Conservation (phyloP, 2,329 filamentous ascomycete genomes). For the Thelonectria rubi region DNA sequence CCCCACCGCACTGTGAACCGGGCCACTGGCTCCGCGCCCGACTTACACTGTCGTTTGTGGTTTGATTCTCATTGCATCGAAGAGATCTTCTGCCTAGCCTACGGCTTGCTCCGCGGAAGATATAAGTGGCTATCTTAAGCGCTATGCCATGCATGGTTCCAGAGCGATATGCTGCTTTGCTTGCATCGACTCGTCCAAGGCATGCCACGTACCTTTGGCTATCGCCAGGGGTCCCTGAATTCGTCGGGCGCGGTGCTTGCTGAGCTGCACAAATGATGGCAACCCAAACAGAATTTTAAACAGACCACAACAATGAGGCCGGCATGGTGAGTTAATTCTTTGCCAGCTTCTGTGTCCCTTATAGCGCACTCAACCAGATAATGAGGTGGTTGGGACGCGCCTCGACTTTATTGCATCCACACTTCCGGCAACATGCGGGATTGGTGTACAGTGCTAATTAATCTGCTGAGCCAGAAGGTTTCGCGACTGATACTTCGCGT, state of each 20-base stretch:
- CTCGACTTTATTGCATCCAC: background rate
- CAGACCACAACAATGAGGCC: slow-evolving; percentile 12
- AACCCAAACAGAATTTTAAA: slow-evolving; percentile 21
- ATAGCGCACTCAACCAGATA: background rate
- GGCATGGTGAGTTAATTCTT: slow-evolving; percentile 11
- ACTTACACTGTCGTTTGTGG: slow-evolving; percentile 13
- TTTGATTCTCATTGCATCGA: slow-evolving; percentile 10
- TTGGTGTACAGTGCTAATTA: background rate
- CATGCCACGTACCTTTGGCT: slow-evolving; percentile 27
- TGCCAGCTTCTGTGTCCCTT: background rate
- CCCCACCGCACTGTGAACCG: slow-evolving; percentile 2
- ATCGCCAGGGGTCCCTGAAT: slow-evolving; percentile 34
- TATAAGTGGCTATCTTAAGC: slow-evolving; percentile 24
- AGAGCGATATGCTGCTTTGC: slow-evolving; percentile 16
- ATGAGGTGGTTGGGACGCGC: slow-evolving; percentile 8
- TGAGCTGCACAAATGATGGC: slow-evolving; percentile 28
- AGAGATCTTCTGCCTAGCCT: slow-evolving; percentile 5
- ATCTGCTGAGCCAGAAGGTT: background rate
- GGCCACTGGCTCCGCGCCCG: slow-evolving; percentile 4
- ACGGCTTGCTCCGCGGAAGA: slow-evolving; percentile 9
- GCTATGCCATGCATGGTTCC: slow-evolving; percentile 26
- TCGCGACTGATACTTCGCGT: background rate
- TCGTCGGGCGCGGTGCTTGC: slow-evolving; percentile 33
- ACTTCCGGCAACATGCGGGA: background rate
- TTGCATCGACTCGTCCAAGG: slow-evolving; percentile 23